A percentile compares a stretch with the other conserved stretches of the same genome.
phyloP scores from a whole-genome alignment of 495 filamentous ascomycete genomes.

The Xylaria flabelliformis region DNA sequence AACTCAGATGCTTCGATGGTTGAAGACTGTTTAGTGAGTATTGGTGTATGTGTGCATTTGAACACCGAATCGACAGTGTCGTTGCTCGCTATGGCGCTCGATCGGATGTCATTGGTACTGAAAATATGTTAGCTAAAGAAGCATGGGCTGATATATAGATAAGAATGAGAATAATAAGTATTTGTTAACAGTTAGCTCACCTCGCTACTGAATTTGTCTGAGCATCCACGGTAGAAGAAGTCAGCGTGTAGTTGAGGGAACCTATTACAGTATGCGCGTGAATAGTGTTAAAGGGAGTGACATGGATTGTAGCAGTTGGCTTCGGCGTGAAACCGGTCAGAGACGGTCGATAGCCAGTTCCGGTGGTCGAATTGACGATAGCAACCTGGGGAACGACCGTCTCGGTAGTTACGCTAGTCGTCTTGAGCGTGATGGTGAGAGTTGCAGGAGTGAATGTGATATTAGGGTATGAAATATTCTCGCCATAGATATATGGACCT shows the following conservation, averaged over 20 bases:
- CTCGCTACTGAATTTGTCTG: not conserved
- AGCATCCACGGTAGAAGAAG: slow-evolving; percentile 5
- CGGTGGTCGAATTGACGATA: not conserved
- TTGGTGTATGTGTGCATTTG: slow-evolving; percentile 13
- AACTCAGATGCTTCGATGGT: not conserved
- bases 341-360: not conserved
- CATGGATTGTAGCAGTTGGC: not conserved
- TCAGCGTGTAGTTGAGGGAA: not conserved
- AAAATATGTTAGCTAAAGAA: not conserved
- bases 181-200: not conserved
- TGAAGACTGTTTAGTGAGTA: not conserved
- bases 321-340: not conserved
- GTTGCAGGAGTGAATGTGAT: slow-evolving; percentile 6
- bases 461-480: slow-evolving; percentile 4
- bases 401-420: not conserved
- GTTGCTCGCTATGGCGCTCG: not conserved
- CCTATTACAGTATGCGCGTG: slow-evolving; percentile 6
- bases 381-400: not conserved
- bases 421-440: slow-evolving; percentile 13
- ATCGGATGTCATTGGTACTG: not conserved
- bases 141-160: not conserved
- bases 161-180: not conserved
- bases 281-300: slow-evolving; percentile 3
- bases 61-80: not conserved
- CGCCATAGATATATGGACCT: slow-evolving; percentile 3